phyloP scores from a whole-genome alignment of 257 asterid genomes.

The Apocynum venetum region DNA sequence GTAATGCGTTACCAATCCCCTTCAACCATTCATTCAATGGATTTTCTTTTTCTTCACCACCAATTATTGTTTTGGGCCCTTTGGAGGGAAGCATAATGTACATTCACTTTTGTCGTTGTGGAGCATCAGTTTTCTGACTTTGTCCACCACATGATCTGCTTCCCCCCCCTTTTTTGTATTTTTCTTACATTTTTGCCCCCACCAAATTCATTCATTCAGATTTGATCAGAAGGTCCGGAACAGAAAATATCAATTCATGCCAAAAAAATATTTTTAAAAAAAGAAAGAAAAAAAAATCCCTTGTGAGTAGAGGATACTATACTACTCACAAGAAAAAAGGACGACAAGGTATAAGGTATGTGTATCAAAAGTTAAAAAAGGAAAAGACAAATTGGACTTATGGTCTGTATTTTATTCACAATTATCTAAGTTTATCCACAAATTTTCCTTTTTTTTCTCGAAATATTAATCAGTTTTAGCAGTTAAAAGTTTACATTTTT shows the following conservation, averaged over 20 bases:
- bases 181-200: too few species aligned
- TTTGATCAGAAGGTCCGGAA: too few species aligned
- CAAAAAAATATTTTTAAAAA: too few species aligned
- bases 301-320: too few species aligned
- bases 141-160: slow-evolving; percentile 11
- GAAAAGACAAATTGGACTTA: neutral
- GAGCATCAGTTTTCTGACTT: neutral
- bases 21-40: neutral
- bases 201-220: too few species aligned
- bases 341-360: neutral
- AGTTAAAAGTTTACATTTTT: too few species aligned
- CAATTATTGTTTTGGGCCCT: neutral
- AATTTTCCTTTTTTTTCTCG: neutral
- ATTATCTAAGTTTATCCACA: neutral
- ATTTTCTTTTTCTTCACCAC: neutral
- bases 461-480: too few species aligned
- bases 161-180: neutral
- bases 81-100: neutral
- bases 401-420: neutral
- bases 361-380: neutral
- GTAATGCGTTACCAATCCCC: neutral
- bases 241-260: too few species aligned
- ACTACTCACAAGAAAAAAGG: too few species aligned
- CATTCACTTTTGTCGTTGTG: neutral
- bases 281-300: too few species aligned